Base-by-base conservation (phyloP, 2,329 filamentous ascomycete species). In the Verticillium nonalfalfae region DNA sequence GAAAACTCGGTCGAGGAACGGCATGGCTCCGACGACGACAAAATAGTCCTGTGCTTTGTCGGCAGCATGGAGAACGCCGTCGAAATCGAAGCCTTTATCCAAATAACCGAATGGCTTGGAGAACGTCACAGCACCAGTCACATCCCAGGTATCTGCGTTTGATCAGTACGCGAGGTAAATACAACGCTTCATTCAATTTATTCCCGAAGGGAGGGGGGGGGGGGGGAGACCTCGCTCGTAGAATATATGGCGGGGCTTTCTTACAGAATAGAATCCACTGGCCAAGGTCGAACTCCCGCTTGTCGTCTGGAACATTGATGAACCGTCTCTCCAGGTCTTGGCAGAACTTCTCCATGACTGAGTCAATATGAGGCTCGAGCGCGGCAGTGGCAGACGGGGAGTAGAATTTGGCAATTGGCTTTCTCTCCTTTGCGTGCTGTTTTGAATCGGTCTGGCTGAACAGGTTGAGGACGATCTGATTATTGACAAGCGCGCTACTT, bases 111-210 rank as follows among this genome's bases (percentile, higher is more conserved):
- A 74, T 50, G 71, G 71, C 14, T 73, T 68, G 45, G 75, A 74
- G 45, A 78, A 80, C 18, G 74, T 76, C 18, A 79, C 66, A 50
- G 75, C 71, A 26, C 76, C 77, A 59, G 79, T 73, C 4, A 78
- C 72, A 62, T 80, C 78, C 69, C 75, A 78, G 3, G 74, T 67
- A 58, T 66, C 70, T 71, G 36, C 5, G 1, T 9, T 21, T n/a
- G 18, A n/a, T 45, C 39, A 45, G 39, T n/a, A 9, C 3, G 1
- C 26, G 26, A 5, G 5, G 5, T 31, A 4, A 31, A 31, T 31
- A 31, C 26, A 31, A 31, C 4, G 26, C 26, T 4, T 31, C 26
- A 5, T 5, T 31, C 26, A 31, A 31, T 31, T 21, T 21, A 21
- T 21, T 21, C 21, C 21, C 21, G 21, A 21, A 21, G 21, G 21